phyloP scores from a whole-genome alignment of 2,329 filamentous ascomycete genomes.

The Ophiostoma sp. region DNA sequence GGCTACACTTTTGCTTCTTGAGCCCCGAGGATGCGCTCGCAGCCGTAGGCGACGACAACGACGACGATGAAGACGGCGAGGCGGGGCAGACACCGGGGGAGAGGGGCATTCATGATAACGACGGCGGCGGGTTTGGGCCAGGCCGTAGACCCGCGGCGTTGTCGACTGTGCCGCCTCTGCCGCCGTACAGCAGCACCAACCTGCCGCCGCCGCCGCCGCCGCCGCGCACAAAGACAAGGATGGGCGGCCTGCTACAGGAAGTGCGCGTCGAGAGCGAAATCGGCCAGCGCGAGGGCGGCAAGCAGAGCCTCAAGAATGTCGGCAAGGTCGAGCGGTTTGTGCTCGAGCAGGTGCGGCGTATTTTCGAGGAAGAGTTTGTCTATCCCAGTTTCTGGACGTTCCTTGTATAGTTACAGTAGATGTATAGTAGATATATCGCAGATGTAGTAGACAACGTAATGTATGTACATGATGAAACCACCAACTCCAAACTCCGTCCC shows the following conservation, averaged over 20 bases:
- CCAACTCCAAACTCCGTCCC: background rate
- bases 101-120: background rate
- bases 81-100: background rate
- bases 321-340: conserved; percentile 98
- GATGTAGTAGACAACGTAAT: background rate
- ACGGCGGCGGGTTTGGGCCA: background rate
- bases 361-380: conserved; percentile 98
- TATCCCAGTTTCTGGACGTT: conserved; percentile 99
- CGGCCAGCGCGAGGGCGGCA: conserved; percentile 81
- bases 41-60: conserved; percentile 53
- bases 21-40: conserved; percentile 85
- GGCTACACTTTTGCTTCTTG: conserved; percentile 90
- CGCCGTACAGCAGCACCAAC: conserved; percentile 19
- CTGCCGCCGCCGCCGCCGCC: background rate
- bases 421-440: background rate
- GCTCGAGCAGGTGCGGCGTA: conserved; percentile 88
- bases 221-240: conserved; percentile 30
- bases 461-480: background rate
- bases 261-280: conserved; percentile 98
- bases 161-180: conserved; percentile 24
- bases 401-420: conserved; percentile 54
- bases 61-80: conserved; percentile 4
- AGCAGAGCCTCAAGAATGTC: conserved; percentile 95
- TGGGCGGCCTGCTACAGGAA: conserved; percentile 80
- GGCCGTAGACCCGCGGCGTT: background rate